A percentile compares a stretch with the other conserved stretches of the same genome.
Evolutionary conservation across 495 filamentous ascomycete genomes (phyloP).

Genomic region (Elasticomyces elasticus): DNA sequence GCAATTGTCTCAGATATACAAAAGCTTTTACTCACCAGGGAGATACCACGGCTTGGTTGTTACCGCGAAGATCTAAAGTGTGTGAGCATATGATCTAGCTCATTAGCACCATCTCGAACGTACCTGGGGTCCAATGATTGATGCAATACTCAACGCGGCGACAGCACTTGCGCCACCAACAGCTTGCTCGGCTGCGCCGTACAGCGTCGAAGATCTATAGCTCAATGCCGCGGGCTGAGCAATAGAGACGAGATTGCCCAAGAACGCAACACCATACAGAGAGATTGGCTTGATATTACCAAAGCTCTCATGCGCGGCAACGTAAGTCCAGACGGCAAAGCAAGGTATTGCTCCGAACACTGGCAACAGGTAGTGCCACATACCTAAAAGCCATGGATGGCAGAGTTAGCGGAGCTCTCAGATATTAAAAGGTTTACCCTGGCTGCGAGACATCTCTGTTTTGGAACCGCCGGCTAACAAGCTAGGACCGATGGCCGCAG

Average conservation of each 20-base stretch:
- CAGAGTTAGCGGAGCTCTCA: no score
- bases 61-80: constrained; percentile 3
- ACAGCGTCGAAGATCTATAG: constrained; percentile 8
- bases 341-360: constrained; percentile 6
- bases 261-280: constrained; percentile 9
- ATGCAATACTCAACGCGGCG: constrained; percentile 7
- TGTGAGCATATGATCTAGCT: not conserved
- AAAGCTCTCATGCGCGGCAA: constrained; percentile 7
- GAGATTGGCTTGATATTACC: constrained; percentile 3
- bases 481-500: no score
- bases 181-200: constrained; percentile 14
- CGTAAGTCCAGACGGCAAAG: constrained; percentile 15
- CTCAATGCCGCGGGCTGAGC: constrained; percentile 7
- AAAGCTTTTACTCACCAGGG: no score
- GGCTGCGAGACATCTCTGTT: no score
- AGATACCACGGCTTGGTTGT: constrained; percentile 3
- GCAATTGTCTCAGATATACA: no score
- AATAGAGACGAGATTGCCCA: constrained; percentile 10
- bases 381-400: no score
- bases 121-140: constrained; percentile 5
- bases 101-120: not conserved
- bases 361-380: constrained; percentile 7
- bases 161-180: constrained; percentile 13
- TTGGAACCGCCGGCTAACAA: no score
- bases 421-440: no score